phyloP scores from a whole-genome alignment of 768 basidiomycete species.

The Dioszegia aurantiaca region DNA sequence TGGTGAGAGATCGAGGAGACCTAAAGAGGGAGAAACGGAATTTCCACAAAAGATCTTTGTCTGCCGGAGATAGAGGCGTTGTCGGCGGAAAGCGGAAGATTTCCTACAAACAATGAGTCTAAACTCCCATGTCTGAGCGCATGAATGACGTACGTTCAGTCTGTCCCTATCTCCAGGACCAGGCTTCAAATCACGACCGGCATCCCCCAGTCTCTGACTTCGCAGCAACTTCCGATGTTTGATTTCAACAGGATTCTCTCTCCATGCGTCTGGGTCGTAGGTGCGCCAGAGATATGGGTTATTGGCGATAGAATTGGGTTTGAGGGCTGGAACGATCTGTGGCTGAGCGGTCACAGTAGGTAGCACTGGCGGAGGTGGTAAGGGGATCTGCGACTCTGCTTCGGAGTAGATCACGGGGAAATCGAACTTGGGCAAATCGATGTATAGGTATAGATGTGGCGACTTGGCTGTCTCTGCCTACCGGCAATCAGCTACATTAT shows the following conservation, averaged over 20 bases:
- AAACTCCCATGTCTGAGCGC: not conserved
- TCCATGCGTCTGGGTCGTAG: constrained; percentile 81
- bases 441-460: constrained; percentile 89
- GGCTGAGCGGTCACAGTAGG: not conserved
- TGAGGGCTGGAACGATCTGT: constrained; percentile 5
- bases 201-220: constrained; percentile 89
- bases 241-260: constrained; percentile 96
- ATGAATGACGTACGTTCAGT: constrained; percentile 65
- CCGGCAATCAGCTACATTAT: not conserved
- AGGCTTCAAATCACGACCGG: constrained; percentile 92
- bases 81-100: constrained; percentile 90
- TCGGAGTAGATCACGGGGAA: constrained; percentile 96
- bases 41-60: constrained; percentile 97
- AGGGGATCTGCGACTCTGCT: constrained; percentile 54
- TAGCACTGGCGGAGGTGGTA: constrained; percentile 33
- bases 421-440: constrained; percentile 93
- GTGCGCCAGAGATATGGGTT: constrained; percentile 81
- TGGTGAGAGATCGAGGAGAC: constrained; percentile 73
- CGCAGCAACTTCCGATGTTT: constrained; percentile 92
- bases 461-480: constrained; percentile 89
- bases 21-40: constrained; percentile 95
- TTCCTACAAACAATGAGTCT: constrained; percentile 57
- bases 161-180: constrained; percentile 94
- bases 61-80: constrained; percentile 76
- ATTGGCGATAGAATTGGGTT: constrained; percentile 56